Base-by-base conservation (phyloP, 257 asterid genomes). In the Rauvolfia tetraphylla region DNA sequence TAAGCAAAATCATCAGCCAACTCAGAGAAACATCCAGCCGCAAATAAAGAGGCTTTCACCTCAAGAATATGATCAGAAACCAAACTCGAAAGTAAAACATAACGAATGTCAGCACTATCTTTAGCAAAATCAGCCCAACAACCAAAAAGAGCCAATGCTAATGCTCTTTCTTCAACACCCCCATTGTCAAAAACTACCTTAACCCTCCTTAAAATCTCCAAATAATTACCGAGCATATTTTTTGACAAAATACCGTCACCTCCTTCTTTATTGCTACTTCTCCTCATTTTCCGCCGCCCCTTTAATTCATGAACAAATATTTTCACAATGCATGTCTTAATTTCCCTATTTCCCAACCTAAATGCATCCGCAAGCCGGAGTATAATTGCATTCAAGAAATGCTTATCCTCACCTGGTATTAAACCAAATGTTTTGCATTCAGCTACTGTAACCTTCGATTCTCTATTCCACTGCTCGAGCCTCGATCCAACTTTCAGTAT, bases 31-130 rank as follows among this genome's bases (percentile, higher is more conserved):
- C 96, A 87, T 63, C 92, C 88, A 39, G 92, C 93, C 27, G 96
- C 91, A 85, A 92, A 95, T 72, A 92, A 86, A 38, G 97, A 90
- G 5, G 98, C 96, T 85, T 90, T 90, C 72, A 90, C 90, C 95
- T 91, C 89, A 67, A 76, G 84, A 83, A 74, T 83, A 76, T 88
- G 79, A 29, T 75, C 78, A 3, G 91, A 81, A 31, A 86, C 90
- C 90, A 91, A 80, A 81, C 91, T 84, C 22, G 99, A 88, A 82
- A 92, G 90, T 72, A 91, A 75, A 49, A 83, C 72, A 78, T 90
- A 95, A 61, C 96, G 83, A 63, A 90, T 73, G 66, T 86, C 93
- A 61, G 88, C 86, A 69, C 85, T 86, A 76, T 90, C 93, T 73
- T 86, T 85, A 0, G 91, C 87, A 56, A 92, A 80, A 72, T 54